Evolutionary conservation across 2,329 filamentous ascomycete species (phyloP), one percentile per base, ranked within the genome.

Genomic region (Epichloe sibirici): DNA sequence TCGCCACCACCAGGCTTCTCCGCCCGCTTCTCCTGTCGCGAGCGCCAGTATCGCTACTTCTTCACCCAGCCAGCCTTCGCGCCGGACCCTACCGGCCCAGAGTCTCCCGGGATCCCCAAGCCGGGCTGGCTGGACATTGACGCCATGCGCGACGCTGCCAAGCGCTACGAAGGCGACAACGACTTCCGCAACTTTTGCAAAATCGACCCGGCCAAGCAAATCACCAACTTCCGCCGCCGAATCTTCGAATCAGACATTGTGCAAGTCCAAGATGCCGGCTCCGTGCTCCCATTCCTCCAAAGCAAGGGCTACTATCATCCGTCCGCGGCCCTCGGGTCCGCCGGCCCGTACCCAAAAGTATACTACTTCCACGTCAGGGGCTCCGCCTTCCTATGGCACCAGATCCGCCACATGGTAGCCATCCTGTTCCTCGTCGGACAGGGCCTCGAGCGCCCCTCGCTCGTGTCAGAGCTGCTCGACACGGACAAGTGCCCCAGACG

Each of bases 101-200:
- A 54, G 28, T 48, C 44, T 47, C 40, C 35, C 34, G 52, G 56
- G 23, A 40, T 53, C 56, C 58, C 59, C 51, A 79, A 78, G 63
- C 78, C 84, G 57, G 90, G 90, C 37, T 93, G 86, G 82, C 78
- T 98, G 6, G 85, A 97, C 69, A 86, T 97, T 52, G 83, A 82
- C 0, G 85, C 85, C 38, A 98, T 98, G 93, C 79, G 82, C 17
- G 70, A 82, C 61, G 93, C 88, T 0, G 93, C 91, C 25, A 84
- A 81, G 64, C 74, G 82, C 48, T 91, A 88, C 59, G 81, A 90
- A 60, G 93, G 93, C 5, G 68, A 83, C 49, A 88, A 97, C 68
- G 93, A 98, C 71, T 98, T 97, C 71, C 82, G 93, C 55, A 98
- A 98, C 68, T 87, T 97, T 65, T 97, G 93, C 77, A 95, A 95